Base-by-base conservation (phyloP, 352 stramenopile genomes). In the Phytopythium oedochilum region DNA sequence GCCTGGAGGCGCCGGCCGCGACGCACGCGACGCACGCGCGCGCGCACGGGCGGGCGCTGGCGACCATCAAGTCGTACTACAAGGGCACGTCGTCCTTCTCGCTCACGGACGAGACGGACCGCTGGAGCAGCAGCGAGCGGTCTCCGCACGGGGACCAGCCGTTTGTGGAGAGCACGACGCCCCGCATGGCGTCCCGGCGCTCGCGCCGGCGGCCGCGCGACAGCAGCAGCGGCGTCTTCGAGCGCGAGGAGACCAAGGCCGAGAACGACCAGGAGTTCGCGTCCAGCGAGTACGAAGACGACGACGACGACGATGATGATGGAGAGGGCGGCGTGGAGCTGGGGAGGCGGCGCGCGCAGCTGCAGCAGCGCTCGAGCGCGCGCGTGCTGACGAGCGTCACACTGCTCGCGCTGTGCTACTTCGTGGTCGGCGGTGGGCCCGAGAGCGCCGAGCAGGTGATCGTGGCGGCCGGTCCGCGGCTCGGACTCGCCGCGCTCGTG, bases 401-500 rank as follows among this genome's bases (percentile, higher is more conserved):
- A 18, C 57, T 88, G 23, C 58, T 86, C n/a, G 73, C 73, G 28
- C 58, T 88, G 49, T 71, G 65, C 56, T 88, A 83, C 62, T 86
- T 86, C 64, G 49, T 69, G 0, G 68, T 83, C 20, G 71, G 66
- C 36, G 73, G 73, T 29, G 78, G 73, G 0, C 74, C 77, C 0
- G 63, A 68, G 32, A 68, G 74, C 23, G 75, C 70, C 3, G 74
- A 88, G 47, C 38, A 64, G 2, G 51, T 83, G 43, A 57, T 88
- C 36, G 51, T 61, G 67, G 75, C 70, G 44, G 71, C 65, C 6
- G 77, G 77, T 2, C 77, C 75, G 10, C 51, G 74, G 1, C 3
- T 75, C 17, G 73, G 72, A 15, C 38, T 88, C 10, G 20, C 60
- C 18, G 46, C 63, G 18, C 65, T 86, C 17, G 8, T 75, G 3